A percentile compares a stretch with the other conserved stretches of the same genome.
Evolutionary conservation across 108 stramenopile genomes (phyloP).

Genomic region (Fistulifera solaris): DNA sequence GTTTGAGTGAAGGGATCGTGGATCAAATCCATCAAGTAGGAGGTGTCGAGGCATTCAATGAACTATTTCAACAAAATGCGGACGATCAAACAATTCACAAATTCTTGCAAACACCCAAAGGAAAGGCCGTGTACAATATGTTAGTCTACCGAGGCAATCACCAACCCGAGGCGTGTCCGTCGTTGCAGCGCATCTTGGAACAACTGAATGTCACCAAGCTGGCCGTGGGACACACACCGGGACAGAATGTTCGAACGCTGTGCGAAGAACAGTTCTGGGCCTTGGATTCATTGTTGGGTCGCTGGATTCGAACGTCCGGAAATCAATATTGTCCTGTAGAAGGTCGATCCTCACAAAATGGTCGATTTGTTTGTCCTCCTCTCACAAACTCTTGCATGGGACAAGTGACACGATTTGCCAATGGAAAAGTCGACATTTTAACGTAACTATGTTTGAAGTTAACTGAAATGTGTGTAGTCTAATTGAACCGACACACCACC

Average conservation of each 20-base stretch:
- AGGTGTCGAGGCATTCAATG: constrained; percentile 28
- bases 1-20: constrained; percentile 19
- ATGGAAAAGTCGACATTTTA: too few relatives aligned
- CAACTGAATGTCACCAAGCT: constrained; percentile 24
- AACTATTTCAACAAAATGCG: constrained; percentile 23
- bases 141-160: constrained; percentile 57
- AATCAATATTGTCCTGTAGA: constrained; percentile 49
- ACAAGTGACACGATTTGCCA: background rate
- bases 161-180: constrained; percentile 17
- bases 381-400: constrained; percentile 4
- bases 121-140: constrained; percentile 12
- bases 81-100: constrained; percentile 23
- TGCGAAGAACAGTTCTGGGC: constrained; percentile 42
- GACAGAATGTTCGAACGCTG: constrained; percentile 21
- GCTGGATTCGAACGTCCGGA: constrained; percentile 44
- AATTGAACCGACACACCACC: too few relatives aligned
- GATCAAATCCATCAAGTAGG: constrained; percentile 10
- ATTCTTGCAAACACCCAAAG: constrained; percentile 20
- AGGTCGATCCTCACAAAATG: constrained; percentile 3
- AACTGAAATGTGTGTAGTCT: too few relatives aligned
- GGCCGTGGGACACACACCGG: constrained; percentile 55
- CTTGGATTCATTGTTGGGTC: constrained; percentile 46
- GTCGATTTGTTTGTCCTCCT: constrained; percentile 3
- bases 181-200: constrained; percentile 14
- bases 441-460: too few relatives aligned